Conservation (phyloP, 768 basidiomycete genomes). For the Pleurotus tuoliensis region DNA sequence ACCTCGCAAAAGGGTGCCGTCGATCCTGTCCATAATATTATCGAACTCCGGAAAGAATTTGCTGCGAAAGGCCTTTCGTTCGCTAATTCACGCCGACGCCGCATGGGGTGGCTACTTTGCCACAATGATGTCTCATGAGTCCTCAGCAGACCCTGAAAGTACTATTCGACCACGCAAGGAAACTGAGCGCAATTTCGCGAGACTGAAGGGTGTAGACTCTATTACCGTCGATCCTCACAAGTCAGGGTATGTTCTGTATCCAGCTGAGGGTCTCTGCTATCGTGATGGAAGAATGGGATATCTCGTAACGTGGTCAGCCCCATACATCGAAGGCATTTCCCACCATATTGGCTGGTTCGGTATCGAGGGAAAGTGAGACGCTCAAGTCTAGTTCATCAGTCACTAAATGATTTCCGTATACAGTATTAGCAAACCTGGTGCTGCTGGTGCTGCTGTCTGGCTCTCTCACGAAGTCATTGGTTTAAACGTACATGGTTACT, state of each 20-base stretch:
- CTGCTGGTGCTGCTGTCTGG: constrained; percentile 32
- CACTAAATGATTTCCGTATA: constrained; percentile 3
- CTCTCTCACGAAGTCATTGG: constrained; percentile 36
- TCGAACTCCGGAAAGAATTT: constrained; percentile 26
- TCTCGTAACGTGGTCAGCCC: constrained; percentile 35
- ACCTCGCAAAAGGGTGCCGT: constrained; percentile 40
- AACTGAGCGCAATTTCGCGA: constrained; percentile 24
- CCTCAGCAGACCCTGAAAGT: constrained; percentile 4
- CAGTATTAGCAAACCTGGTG: constrained; percentile 45
- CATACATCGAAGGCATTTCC: constrained; percentile 18
- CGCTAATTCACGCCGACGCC: constrained; percentile 37
- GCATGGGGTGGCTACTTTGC: constrained; percentile 48
- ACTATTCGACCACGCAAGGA: neutral
- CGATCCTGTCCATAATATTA: constrained; percentile 35
- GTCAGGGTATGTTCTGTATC: constrained; percentile 39
- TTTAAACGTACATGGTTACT: constrained; percentile 34
- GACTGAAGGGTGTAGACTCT: constrained; percentile 28
- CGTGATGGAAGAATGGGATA: constrained; percentile 31
- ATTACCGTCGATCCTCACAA: constrained; percentile 40
- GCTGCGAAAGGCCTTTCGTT: constrained; percentile 32
- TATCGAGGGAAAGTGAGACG: constrained; percentile 40
- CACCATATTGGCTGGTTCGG: constrained; percentile 42
- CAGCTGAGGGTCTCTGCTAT: constrained; percentile 38
- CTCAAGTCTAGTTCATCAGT: constrained; percentile 2
- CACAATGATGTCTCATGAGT: constrained; percentile 22